Evolutionary conservation across 2,329 filamentous ascomycete species (phyloP).

Genomic region (Alternaria sp.): DNA sequence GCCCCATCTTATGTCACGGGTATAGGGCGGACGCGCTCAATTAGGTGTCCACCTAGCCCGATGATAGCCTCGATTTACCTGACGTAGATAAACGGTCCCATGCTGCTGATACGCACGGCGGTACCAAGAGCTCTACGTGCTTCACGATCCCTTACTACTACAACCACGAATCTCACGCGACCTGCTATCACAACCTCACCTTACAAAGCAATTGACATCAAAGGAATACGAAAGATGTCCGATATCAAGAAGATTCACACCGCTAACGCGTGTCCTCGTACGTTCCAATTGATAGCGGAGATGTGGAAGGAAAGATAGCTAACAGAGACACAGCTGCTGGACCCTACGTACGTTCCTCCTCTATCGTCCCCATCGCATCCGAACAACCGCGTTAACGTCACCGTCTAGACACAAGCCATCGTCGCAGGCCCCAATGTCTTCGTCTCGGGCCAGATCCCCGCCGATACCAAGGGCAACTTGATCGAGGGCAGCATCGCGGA

Average conservation of each 20-base stretch:
- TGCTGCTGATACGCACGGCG: background rate
- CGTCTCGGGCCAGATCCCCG: slow-evolving; percentile 79
- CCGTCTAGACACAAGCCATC: slow-evolving; percentile 63
- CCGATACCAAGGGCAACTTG: slow-evolving; percentile 65
- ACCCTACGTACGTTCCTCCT: slow-evolving; percentile 50
- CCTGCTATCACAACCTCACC: background rate
- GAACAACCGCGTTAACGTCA: background rate
- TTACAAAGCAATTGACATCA: background rate
- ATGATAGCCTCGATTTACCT: slow-evolving; percentile 32
- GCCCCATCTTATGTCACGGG: background rate
- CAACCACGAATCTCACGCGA: background rate
- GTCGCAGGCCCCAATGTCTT: slow-evolving; percentile 72
- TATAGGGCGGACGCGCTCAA: background rate
- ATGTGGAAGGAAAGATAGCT: background rate
- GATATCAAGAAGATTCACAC: slow-evolving; percentile 54
- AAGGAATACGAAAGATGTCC: slow-evolving; percentile 43
- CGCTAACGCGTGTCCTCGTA: slow-evolving; percentile 52
- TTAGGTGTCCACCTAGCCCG: slow-evolving; percentile 10
- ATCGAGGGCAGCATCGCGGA: slow-evolving; percentile 70
- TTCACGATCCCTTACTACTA: background rate
- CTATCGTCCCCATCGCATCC: background rate
- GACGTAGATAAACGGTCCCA: slow-evolving; percentile 20
- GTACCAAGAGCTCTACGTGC: background rate
- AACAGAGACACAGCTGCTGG: slow-evolving; percentile 46
- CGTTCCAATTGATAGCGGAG: slow-evolving; percentile 20